Base-by-base conservation (phyloP, 2,329 filamentous ascomycete genomes). In the Endoconidiophora laricicola region DNA sequence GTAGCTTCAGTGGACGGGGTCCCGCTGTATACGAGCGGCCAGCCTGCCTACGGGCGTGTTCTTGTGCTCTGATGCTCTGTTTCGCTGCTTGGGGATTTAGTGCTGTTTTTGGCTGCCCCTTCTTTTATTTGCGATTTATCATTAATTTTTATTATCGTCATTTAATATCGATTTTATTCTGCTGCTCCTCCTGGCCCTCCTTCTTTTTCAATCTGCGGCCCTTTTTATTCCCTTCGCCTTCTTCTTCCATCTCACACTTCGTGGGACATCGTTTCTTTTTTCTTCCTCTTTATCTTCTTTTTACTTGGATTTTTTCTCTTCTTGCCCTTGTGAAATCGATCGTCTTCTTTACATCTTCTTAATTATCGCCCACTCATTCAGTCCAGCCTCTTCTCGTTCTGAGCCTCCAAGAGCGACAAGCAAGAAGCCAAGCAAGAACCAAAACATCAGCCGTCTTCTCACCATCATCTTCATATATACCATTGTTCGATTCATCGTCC, bases 221-320 rank as follows among this genome's bases (percentile, higher is more conserved):
- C 26, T 26, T 23, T 49, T 44, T 23, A 43, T 42, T 39, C 23
- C 44, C 29, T 49, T 49, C 22, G 20, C 29, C 46, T 39, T 41
- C 39, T 49, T 48, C 39, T 36, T 42, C 43, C 22, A n/a, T 12
- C 29, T 24, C 23, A 24, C 37, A 42, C 22, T 44, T 50, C 43
- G 23, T 46, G 33, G 24, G 22, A 44, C 38, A 29, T 45, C 24
- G 42, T 45, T 39, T 46, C n/a, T 46, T 48, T 46, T 29, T 39
- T 18, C 16, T 48, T 40, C 49, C 33, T 39, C 9, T 40, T 44
- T 23, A 23, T 40, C 39, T 45, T 41, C 12, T 44, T 44, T 7
- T 45, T 50, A 22, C 16, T 42, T 20, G 18, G 4, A 16, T 18
- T 22, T 37, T 44, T 37, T 42, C 40, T 29, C 36, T 46, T 43